Percentiles rank a stretch among this genome's conserved stretches.
Conservation (phyloP, 2,329 filamentous ascomycete genomes). For the Aspergillus sp. region DNA sequence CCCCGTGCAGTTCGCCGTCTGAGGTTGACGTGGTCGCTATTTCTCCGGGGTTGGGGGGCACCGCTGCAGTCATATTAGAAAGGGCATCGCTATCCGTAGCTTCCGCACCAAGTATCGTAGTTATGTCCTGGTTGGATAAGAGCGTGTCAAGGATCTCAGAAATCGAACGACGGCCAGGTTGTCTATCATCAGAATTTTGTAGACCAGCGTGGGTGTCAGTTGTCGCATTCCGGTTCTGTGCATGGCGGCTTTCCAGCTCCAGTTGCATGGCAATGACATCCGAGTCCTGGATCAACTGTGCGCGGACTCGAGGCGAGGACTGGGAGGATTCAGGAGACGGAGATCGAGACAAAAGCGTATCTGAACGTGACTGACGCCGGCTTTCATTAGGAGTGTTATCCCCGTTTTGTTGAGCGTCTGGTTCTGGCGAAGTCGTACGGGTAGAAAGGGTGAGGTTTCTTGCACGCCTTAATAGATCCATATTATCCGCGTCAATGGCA, state of each 20-base stretch:
- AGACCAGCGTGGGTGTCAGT: slow-evolving; percentile 15
- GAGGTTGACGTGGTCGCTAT: slow-evolving; percentile 3
- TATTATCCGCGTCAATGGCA: slow-evolving; percentile 40
- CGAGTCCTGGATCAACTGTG: slow-evolving; percentile 44
- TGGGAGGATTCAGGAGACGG: slow-evolving; percentile 43
- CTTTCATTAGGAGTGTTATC: slow-evolving; percentile 11
- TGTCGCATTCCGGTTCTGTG: slow-evolving; percentile 20
- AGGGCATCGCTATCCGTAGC: slow-evolving; percentile 24
- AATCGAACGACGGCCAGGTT: slow-evolving; percentile 28
- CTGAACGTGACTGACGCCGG: slow-evolving; percentile 36
- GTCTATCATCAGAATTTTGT: slow-evolving; percentile 14
- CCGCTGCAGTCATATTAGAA: slow-evolving; percentile 22
- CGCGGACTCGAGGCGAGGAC: slow-evolving; percentile 43
- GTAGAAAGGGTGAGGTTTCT: slow-evolving; percentile 18
- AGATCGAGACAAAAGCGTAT: slow-evolving; percentile 41
- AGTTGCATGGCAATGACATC: slow-evolving; percentile 48
- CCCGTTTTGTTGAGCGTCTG: slow-evolving; percentile 14
- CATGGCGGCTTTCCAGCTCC: slow-evolving; percentile 37
- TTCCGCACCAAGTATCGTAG: slow-evolving; percentile 16
- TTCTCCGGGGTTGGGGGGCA: slow-evolving; percentile 18
- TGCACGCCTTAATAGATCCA: slow-evolving; percentile 27
- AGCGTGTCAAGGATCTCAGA: slow-evolving; percentile 39
- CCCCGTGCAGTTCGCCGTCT: slow-evolving; percentile 7
- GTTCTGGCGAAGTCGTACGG: slow-evolving; percentile 11
- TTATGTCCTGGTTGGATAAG: slow-evolving; percentile 27